Evolutionary conservation across 768 basidiomycete genomes (phyloP).

Genomic region (Pluteus cervinus): DNA sequence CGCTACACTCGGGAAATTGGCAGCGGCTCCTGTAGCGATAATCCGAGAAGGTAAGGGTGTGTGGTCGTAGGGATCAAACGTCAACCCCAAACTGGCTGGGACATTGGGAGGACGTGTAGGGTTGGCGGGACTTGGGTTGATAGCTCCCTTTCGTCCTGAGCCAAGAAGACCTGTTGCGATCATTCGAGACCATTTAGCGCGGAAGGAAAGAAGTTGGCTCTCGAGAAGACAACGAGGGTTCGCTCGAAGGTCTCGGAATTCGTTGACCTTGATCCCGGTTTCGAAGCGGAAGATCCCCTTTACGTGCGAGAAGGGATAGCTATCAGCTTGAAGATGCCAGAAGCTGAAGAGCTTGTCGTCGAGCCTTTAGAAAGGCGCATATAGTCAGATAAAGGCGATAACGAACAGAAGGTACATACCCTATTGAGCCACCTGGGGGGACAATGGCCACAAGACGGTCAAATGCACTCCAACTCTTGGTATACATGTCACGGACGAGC

Average conservation of each 20-base stretch:
- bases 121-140: slow-evolving; percentile 25
- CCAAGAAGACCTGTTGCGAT: slow-evolving; percentile 64
- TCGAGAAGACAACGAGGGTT: slow-evolving; percentile 85
- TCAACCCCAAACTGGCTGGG: slow-evolving; percentile 48
- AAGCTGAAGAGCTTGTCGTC: slow-evolving; percentile 91
- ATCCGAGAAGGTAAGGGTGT: slow-evolving; percentile 59
- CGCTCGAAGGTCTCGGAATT: slow-evolving; percentile 83
- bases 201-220: slow-evolving; percentile 74
- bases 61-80: slow-evolving; percentile 78
- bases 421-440: slow-evolving; percentile 86
- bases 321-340: slow-evolving; percentile 80
- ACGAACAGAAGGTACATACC: slow-evolving; percentile 53
- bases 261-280: slow-evolving; percentile 81
- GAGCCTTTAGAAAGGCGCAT: slow-evolving; percentile 39
- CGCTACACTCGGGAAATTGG: slow-evolving; percentile 78
- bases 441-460: slow-evolving; percentile 85
- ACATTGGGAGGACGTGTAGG: slow-evolving; percentile 12
- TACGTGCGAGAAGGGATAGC: slow-evolving; percentile 67
- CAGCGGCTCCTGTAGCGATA: slow-evolving; percentile 71
- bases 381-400: slow-evolving; percentile 4
- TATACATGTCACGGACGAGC: slow-evolving; percentile 85
- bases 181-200: slow-evolving; percentile 77
- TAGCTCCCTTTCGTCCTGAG: slow-evolving; percentile 28
- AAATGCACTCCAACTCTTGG: slow-evolving; percentile 90
- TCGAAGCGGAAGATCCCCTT: slow-evolving; percentile 88